Conservation (phyloP, 495 filamentous ascomycete species). For the Penicillium lividum region DNA sequence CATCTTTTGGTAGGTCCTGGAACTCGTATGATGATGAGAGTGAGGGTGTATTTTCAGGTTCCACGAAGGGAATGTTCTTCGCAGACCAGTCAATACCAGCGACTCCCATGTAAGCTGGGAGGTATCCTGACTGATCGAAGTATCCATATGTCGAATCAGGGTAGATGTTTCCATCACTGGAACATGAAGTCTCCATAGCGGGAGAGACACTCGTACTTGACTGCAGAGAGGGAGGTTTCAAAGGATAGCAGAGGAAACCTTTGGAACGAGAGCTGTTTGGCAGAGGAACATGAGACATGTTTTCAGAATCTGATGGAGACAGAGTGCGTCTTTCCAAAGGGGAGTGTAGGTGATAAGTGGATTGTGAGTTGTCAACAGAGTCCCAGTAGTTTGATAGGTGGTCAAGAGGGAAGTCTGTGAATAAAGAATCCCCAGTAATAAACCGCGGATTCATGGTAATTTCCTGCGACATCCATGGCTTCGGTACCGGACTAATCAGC, state of each 20-base stretch:
- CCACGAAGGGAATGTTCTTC: slow-evolving; percentile 7
- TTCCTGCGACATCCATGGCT: slow-evolving; percentile 14
- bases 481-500: slow-evolving; percentile 12
- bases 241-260: not conserved
- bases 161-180: slow-evolving; percentile 6
- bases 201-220: not conserved
- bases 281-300: not conserved
- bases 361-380: not conserved
- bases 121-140: not conserved
- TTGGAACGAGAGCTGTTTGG: not conserved
- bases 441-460: not conserved
- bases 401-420: not conserved
- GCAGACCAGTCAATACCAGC: not conserved
- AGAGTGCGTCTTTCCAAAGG: not conserved
- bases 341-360: not conserved
- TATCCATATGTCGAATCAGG: not conserved
- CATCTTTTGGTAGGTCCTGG: not conserved
- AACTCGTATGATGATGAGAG: slow-evolving; percentile 14
- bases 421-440: slow-evolving; percentile 8
- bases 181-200: slow-evolving; percentile 6
- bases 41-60: slow-evolving; percentile 8
- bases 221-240: not conserved
- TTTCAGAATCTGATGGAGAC: not conserved
- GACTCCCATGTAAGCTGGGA: too few species aligned
- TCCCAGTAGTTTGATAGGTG: not conserved